phyloP scores from a whole-genome alignment of 129 eudicot genomes.

The Flaveria brownii region DNA sequence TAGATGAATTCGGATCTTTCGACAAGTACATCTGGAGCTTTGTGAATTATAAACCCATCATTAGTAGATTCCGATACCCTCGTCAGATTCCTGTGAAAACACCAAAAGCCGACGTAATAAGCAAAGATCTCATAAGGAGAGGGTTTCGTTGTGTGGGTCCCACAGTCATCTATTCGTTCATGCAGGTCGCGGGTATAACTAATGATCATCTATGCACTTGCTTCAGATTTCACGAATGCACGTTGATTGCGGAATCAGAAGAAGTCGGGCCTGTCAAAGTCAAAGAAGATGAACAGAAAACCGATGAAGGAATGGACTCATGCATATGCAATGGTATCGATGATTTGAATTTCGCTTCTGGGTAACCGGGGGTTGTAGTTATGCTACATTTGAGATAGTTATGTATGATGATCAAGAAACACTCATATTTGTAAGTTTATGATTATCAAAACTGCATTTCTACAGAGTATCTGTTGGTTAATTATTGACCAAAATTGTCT shows the following conservation, averaged over 20 bases:
- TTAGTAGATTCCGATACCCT: constrained; percentile 60
- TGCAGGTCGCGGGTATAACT: constrained; percentile 73
- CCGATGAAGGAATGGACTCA: constrained; percentile 33
- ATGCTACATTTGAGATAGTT: constrained; percentile 26
- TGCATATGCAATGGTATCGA: constrained; percentile 40
- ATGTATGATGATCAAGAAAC: constrained; percentile 28
- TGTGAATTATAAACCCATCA: constrained; percentile 60
- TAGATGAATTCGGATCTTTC: constrained; percentile 63
- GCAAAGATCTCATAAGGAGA: constrained; percentile 65
- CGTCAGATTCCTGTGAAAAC: constrained; percentile 65
- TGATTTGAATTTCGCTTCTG: constrained; percentile 41
- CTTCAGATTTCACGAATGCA: constrained; percentile 59
- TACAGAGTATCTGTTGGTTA: constrained; percentile 26
- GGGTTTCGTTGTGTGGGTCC: constrained; percentile 80
- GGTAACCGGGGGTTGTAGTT: constrained; percentile 17
- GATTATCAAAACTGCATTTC: constrained; percentile 23
- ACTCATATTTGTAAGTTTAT: constrained; percentile 26
- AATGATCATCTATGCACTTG: constrained; percentile 63
- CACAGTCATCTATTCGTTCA: constrained; percentile 64
- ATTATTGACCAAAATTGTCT: constrained; percentile 7
- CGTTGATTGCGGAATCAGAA: constrained; percentile 33
- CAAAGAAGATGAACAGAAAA: constrained; percentile 29
- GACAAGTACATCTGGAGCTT: constrained; percentile 74
- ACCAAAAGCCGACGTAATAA: constrained; percentile 61
- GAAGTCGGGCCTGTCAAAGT: constrained; percentile 26